Base-by-base conservation (phyloP, 176 grass and related monocot genomes). In the Carex parvula region DNA sequence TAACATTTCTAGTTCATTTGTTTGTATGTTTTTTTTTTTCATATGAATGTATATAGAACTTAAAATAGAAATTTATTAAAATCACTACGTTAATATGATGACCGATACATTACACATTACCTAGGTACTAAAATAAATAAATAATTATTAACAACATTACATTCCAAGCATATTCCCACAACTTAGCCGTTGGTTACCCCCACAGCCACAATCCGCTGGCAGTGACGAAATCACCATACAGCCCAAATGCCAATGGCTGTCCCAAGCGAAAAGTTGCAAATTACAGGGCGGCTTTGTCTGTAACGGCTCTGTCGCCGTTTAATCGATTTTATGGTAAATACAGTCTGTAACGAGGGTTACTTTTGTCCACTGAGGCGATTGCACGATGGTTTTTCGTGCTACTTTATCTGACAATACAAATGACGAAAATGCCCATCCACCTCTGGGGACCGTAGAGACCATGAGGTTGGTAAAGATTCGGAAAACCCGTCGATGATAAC, bases 141-240 rank as follows among this genome's bases (percentile, higher is more conserved):
- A n/a, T 21, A 72, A 72, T 46, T 48, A 46, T 18, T 24, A 41
- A 13, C 2, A 54, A 4, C 57, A 64, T 60, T 62, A 81, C 79
- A 60, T 42, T 64, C 14, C 2, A 60, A 81, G 32, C 79, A 81
- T 42, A 81, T 63, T 81, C 79, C 17, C 17, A 22, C 5, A 10
- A 13, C 79, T 79, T 13, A n/a, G 55, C 30, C 79, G 63, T 81
- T 64, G 58, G 79, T 22, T 61, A 81, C 18, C 30, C 17, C 21
- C 20, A 12, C 13, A 52, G 22, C 39, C 37, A 12, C 8, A 20
- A 81, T n/a, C 24, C 59, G 39, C 55, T 81, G 24, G 56, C 5
- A n/a, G 4, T 11, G 14, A 41, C 6, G 22, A 81, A 81, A 64
- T 18, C 15, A 63, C 56, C 32, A 44, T 80, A 60, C 1, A n/a